phyloP scores from a whole-genome alignment of 305 asterid genomes.

The Plantago coronopus region DNA sequence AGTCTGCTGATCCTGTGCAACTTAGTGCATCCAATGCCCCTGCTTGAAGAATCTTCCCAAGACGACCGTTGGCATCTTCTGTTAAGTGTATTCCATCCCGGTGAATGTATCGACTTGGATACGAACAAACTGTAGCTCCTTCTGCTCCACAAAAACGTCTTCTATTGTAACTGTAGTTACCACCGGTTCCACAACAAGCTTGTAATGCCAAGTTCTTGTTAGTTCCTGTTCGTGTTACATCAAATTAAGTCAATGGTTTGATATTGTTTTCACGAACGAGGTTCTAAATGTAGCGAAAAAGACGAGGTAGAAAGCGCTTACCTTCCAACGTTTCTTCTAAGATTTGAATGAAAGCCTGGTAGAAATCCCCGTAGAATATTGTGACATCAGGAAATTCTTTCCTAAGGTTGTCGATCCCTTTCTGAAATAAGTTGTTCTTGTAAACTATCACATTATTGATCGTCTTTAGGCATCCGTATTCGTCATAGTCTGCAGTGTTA shows the following conservation, averaged over 20 bases:
- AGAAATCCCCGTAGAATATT: constrained; percentile 7
- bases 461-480: constrained; percentile 2
- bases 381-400: not conserved
- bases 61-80: not conserved
- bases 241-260: too few relatives aligned
- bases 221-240: too few relatives aligned
- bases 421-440: not conserved
- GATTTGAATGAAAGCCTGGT: not conserved
- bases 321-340: not conserved
- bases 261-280: too few relatives aligned
- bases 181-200: constrained; percentile 22
- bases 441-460: not conserved
- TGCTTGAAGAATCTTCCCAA: not conserved
- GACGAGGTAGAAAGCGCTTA: not conserved
- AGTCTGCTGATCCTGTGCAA: constrained; percentile 6
- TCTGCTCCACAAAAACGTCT: constrained; percentile 13
- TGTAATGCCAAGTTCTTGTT: not conserved
- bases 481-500: not conserved
- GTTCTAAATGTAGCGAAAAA: too few relatives aligned
- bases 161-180: not conserved
- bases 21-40: not conserved
- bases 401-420: not conserved
- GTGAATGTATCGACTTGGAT: constrained; percentile 9
- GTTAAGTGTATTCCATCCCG: constrained; percentile 23
- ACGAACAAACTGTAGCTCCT: constrained; percentile 4